phyloP scores from a whole-genome alignment of 1,284 basidiomycete genomes.

The Wallemia ichthyophaga region DNA sequence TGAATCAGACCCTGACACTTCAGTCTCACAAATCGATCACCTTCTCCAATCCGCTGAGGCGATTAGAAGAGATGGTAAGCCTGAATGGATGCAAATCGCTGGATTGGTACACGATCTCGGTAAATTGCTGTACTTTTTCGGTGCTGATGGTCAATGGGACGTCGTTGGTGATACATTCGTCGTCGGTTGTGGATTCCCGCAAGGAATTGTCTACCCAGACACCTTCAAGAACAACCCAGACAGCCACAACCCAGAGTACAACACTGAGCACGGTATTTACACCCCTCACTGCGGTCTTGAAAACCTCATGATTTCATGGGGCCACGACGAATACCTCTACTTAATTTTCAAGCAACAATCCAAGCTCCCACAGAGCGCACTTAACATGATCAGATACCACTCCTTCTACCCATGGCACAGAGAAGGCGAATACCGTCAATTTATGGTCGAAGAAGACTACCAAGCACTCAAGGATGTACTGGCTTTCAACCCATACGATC shows the following conservation, averaged over 20 bases:
- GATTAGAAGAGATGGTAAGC: conserved; percentile 52
- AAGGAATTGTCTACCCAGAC: conserved; percentile 59
- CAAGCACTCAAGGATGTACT: conserved; percentile 11
- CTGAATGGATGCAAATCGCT: conserved; percentile 34
- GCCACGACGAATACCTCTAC: conserved; percentile 65
- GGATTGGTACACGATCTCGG: conserved; percentile 68
- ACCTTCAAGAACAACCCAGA: conserved; percentile 56
- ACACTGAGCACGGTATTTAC: conserved; percentile 57
- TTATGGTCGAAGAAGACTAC: conserved; percentile 30
- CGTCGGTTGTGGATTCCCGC: conserved; percentile 54
- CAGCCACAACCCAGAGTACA: conserved; percentile 33
- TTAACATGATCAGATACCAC: conserved; percentile 79
- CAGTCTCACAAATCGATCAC: conserved; percentile 60
- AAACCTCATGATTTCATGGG: conserved; percentile 70
- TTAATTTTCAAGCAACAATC: conserved; percentile 43
- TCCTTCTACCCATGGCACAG: conserved; percentile 49
- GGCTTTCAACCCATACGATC: conserved; percentile 64
- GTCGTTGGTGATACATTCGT: conserved; percentile 71
- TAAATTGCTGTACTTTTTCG: conserved; percentile 51
- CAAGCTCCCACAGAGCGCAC: conserved; percentile 45
- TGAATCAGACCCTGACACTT: conserved; percentile 62
- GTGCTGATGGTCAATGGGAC: conserved; percentile 52
- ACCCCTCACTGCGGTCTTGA: conserved; percentile 53
- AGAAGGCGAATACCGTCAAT: conserved; percentile 36
- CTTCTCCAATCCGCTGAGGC: conserved; percentile 73